Evolutionary conservation across 129 eudicot species (phyloP).

Genomic region (Helichrysum umbraculigerum): DNA sequence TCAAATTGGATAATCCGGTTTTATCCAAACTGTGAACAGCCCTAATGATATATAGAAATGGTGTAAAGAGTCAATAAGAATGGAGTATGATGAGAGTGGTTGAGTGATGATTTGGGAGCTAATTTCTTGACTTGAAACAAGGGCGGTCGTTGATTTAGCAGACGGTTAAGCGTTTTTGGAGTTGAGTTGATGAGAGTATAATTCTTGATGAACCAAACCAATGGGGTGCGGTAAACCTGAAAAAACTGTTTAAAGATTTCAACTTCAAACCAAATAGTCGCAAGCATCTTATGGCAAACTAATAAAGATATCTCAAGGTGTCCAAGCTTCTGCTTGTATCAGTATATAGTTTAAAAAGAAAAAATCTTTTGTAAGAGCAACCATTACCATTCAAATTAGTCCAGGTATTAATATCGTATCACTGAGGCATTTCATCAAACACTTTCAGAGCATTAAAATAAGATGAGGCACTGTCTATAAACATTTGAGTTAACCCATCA

Average conservation of each 20-base stretch:
- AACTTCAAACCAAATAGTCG: constrained; percentile 4
- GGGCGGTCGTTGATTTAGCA: constrained; percentile 56
- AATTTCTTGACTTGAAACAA: constrained; percentile 54
- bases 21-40: too few relatives aligned
- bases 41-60: constrained; percentile 28
- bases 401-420: too few relatives aligned
- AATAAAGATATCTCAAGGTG: not conserved
- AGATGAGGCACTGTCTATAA: too few relatives aligned
- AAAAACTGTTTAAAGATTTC: constrained; percentile 4
- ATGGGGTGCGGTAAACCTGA: constrained; percentile 19
- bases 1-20: too few relatives aligned
- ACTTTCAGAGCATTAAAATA: too few relatives aligned
- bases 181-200: not conserved
- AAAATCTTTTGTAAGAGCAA: too few relatives aligned
- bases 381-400: too few relatives aligned
- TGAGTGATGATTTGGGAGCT: constrained; percentile 56
- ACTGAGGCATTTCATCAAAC: too few relatives aligned
- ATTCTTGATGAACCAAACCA: too few relatives aligned
- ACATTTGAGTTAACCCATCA: too few relatives aligned
- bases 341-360: too few relatives aligned
- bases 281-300: constrained; percentile 29
- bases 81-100: constrained; percentile 36
- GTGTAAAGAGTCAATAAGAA: constrained; percentile 42
- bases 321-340: not conserved
- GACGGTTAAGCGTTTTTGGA: constrained; percentile 37